Percentiles rank a stretch among this genome's conserved stretches.
Conservation (phyloP, 208 protist species). For the Leishmania aethiopica region DNA sequence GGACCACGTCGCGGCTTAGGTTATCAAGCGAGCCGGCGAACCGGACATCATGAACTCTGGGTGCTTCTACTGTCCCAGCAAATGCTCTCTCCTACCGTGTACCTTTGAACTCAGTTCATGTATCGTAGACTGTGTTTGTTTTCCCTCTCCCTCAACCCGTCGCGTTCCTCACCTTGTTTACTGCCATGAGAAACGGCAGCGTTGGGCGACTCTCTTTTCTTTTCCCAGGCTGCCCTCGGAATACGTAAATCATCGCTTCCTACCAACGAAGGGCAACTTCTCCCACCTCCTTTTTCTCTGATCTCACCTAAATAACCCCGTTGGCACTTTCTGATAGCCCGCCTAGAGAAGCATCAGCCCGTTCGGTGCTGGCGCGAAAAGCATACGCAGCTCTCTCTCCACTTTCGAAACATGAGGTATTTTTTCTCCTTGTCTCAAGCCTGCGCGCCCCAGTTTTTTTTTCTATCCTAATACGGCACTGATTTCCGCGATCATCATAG, state of each 20-base stretch:
- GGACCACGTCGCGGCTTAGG: constrained; percentile 53
- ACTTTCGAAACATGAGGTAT: background rate
- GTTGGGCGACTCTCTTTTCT: background rate
- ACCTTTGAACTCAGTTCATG: constrained; percentile 11
- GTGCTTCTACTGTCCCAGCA: constrained; percentile 56
- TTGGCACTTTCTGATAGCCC: background rate
- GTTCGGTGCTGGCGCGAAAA: background rate
- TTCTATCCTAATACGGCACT: background rate
- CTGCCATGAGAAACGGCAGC: background rate
- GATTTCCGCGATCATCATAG: background rate
- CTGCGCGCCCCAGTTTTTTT: background rate
- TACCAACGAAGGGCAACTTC: background rate
- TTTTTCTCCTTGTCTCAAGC: background rate
- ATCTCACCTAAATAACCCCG: background rate
- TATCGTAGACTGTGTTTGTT: background rate
- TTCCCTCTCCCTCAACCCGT: background rate
- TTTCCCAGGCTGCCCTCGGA: background rate
- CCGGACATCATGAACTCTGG: constrained; percentile 81
- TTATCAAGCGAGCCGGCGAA: constrained; percentile 70
- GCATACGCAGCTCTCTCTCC: background rate
- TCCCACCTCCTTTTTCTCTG: background rate
- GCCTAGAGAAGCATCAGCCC: too few relatives aligned
- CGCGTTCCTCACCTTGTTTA: background rate
- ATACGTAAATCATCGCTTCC: background rate
- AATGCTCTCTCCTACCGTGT: constrained; percentile 25